Conservation (phyloP, 441 rosid genomes). For the Euphorbia corollata region DNA sequence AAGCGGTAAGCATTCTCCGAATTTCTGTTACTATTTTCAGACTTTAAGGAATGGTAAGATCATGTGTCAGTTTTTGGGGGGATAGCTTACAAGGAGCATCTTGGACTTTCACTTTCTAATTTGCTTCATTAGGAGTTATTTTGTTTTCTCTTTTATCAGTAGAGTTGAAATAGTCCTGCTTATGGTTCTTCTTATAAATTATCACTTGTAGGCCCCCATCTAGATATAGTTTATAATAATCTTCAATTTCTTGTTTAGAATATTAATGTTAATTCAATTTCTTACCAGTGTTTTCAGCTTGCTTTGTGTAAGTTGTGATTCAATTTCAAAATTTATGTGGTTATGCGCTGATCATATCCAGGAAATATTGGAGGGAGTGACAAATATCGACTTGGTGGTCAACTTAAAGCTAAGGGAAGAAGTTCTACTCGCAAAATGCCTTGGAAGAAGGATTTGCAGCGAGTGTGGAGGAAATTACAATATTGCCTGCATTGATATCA, state of each 20-base stretch:
- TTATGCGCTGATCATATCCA: conserved; percentile 24
- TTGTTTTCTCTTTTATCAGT: neutral
- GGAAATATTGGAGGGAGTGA: conserved; percentile 90
- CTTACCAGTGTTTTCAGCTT: neutral
- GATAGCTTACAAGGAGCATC: no score
- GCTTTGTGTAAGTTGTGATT: neutral
- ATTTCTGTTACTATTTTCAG: neutral
- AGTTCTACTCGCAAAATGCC: conserved; percentile 83
- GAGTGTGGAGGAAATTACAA: conserved; percentile 88
- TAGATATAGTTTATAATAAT: no score
- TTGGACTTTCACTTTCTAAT: neutral
- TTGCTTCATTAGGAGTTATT: neutral
- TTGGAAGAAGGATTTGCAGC: conserved; percentile 86
- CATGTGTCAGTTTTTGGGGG: no score
- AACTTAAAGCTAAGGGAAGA: conserved; percentile 83
- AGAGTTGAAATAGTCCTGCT: neutral
- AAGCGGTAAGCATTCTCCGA: conserved; percentile 54
- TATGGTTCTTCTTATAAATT: neutral
- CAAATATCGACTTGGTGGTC: conserved; percentile 68
- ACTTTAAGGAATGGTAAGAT: neutral
- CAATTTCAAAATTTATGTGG: neutral
- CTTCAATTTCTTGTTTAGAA: neutral
- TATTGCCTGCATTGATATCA: conserved; percentile 75
- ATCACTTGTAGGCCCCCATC: neutral
- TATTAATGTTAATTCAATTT: neutral